Percentiles rank a stretch among this genome's conserved stretches.
Conservation (phyloP, 2,329 filamentous ascomycete species). For the Ophiocordyceps sinensis region DNA sequence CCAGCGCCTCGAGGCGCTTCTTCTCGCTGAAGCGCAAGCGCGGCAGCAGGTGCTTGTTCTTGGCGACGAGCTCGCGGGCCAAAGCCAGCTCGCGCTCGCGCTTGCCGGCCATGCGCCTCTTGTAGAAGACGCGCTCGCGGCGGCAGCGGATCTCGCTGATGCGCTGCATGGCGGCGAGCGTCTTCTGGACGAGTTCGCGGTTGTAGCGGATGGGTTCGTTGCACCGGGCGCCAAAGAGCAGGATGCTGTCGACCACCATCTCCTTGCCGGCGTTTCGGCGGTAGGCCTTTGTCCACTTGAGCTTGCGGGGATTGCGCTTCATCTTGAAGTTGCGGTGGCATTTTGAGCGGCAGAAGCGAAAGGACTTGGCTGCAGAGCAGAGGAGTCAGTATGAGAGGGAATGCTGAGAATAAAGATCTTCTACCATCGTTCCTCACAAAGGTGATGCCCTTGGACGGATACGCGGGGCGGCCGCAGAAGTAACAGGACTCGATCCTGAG, state of each 20-base stretch:
- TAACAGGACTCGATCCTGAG: conserved; percentile 29
- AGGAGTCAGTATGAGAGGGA: neutral
- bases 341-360: conserved; percentile 46
- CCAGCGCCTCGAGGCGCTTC: conserved; percentile 41
- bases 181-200: conserved; percentile 76
- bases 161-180: conserved; percentile 82
- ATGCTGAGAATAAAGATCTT: conserved; percentile 1
- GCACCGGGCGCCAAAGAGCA: conserved; percentile 82
- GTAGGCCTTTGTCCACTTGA: conserved; percentile 95
- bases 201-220: conserved; percentile 95
- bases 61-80: conserved; percentile 76
- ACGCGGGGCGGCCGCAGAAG: conserved; percentile 33
- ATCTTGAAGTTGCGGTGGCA: conserved; percentile 73
- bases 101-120: conserved; percentile 84
- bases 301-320: conserved; percentile 94
- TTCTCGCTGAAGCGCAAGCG: conserved; percentile 51
- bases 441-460: conserved; percentile 40
- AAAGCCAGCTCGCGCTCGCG: conserved; percentile 64
- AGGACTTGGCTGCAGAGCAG: conserved; percentile 23
- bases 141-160: conserved; percentile 71
- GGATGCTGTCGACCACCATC: conserved; percentile 86
- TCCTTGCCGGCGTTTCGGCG: conserved; percentile 66
- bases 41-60: conserved; percentile 86
- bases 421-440: conserved; percentile 34
- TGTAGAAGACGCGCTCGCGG: conserved; percentile 86